phyloP scores from a whole-genome alignment of 257 asterid species.

The Solanum medicagineum region DNA sequence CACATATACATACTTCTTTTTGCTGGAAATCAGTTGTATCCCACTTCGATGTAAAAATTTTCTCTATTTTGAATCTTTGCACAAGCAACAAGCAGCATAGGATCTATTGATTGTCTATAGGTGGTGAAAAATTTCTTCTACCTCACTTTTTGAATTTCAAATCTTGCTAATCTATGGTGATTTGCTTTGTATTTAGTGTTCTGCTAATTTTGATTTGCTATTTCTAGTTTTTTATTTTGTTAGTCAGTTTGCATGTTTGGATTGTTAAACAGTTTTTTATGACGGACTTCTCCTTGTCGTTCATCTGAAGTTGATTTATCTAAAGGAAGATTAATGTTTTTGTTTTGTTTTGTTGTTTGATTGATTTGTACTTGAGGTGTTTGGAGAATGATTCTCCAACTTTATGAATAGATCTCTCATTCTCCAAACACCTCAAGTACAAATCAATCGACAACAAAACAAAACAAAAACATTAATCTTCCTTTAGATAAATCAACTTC shows the following conservation, averaged over 20 bases:
- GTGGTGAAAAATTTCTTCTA: too few relatives aligned
- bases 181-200: too few relatives aligned
- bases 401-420: constrained; percentile 9
- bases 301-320: not conserved
- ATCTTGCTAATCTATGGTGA: too few relatives aligned
- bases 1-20: too few relatives aligned
- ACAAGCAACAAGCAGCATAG: too few relatives aligned
- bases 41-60: too few relatives aligned
- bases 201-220: not conserved
- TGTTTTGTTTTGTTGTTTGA: not conserved
- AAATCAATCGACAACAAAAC: not conserved
- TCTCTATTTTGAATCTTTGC: too few relatives aligned
- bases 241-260: not conserved
- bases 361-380: not conserved
- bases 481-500: not conserved
- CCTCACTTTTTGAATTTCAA: too few relatives aligned
- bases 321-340: not conserved
- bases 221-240: not conserved
- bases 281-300: not conserved
- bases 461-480: not conserved
- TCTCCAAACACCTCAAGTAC: not conserved
- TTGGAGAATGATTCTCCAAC: constrained; percentile 18
- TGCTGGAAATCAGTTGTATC: too few relatives aligned
- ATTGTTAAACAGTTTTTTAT: not conserved
- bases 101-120: too few relatives aligned